Base-by-base conservation (phyloP, 2,329 filamentous ascomycete species). In the Helminthosporium solani region DNA sequence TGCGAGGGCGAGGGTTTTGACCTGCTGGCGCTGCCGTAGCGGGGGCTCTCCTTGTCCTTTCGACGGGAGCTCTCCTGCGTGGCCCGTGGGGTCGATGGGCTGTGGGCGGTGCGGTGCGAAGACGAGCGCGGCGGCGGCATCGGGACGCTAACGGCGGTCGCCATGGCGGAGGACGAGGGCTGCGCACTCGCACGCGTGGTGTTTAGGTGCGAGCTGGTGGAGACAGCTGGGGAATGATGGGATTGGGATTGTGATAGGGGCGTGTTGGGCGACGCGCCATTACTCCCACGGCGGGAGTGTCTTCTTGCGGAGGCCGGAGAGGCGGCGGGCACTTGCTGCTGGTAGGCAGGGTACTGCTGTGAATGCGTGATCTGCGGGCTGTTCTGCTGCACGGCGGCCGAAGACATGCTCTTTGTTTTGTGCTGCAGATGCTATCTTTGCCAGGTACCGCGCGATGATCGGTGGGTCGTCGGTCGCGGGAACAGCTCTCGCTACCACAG, bases 81-180 rank as follows among this genome's bases (percentile, higher is more conserved):
- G 37, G 54, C 54, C 8, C 54, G 52, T 35, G 57, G 56, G 33
- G 56, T 52, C n/a, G 57, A 47, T 15, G 64, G 66, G 47, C 63
- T 68, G 27, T 74, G 52, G 47, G 46, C 41, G 53, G 65, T 68
- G 73, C 75, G 78, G 54, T 83, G 86, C 34, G 89, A 94, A 12
- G 90, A 95, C 7, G 88, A 91, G 63, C 90, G 83, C 28, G 88
- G 88, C 38, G 75, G 90, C 44, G 87, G 85, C 58, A 88, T 79
- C 19, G 88, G 86, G 42, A 87, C 83, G 23, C 70, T 70, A 47
- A 53, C 76, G 75, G 61, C 78, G 76, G 46, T 74, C 61, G 69
- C 64, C 54, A 71, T 66, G 52, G 67, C 61, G 45, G 75, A 68
- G 33, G 75, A 72, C 37, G 67, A 62, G 66, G 74, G 66, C 49